Percentiles rank a stretch among this genome's conserved stretches.
Evolutionary conservation across 768 basidiomycete species (phyloP).

Genomic region (Saitozyma podzolica): DNA sequence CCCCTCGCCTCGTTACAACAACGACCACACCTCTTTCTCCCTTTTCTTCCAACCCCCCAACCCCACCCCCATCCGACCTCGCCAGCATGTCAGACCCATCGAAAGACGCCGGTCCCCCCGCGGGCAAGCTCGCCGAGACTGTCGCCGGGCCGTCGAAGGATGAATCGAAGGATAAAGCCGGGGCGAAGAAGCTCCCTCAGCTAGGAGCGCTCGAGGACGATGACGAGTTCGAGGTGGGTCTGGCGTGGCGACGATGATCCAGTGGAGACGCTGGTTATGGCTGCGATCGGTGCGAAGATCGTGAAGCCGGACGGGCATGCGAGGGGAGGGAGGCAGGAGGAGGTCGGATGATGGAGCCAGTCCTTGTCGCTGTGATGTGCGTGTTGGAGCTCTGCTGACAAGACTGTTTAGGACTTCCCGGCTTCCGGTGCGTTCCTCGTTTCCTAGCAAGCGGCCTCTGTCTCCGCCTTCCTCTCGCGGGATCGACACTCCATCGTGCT

Average conservation of each 20-base stretch:
- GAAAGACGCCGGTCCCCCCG: not conserved
- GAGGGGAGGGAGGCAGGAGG: no score
- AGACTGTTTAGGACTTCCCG: constrained; percentile 66
- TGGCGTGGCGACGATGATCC: not conserved
- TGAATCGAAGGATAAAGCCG: constrained; percentile 3
- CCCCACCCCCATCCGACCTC: no score
- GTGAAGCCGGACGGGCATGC: no score
- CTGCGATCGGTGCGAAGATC: no score
- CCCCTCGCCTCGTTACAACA: no score
- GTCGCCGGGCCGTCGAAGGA: not conserved
- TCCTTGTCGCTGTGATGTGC: no score
- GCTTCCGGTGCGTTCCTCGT: constrained; percentile 65
- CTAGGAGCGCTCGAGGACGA: constrained; percentile 93
- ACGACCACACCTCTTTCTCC: no score
- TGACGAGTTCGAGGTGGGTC: constrained; percentile 75
- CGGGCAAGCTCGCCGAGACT: not conserved
- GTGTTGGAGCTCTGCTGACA: not conserved
- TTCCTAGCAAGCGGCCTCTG: not conserved
- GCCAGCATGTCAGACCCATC: no score
- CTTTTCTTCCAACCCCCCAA: no score
- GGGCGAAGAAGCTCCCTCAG: constrained; percentile 59
- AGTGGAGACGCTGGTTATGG: not conserved
- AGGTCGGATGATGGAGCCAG: no score
- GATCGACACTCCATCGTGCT: no score
- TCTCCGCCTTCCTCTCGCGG: not conserved